phyloP scores from a whole-genome alignment of 2,329 filamentous ascomycete species.

The Sporothrix euskadiensis region DNA sequence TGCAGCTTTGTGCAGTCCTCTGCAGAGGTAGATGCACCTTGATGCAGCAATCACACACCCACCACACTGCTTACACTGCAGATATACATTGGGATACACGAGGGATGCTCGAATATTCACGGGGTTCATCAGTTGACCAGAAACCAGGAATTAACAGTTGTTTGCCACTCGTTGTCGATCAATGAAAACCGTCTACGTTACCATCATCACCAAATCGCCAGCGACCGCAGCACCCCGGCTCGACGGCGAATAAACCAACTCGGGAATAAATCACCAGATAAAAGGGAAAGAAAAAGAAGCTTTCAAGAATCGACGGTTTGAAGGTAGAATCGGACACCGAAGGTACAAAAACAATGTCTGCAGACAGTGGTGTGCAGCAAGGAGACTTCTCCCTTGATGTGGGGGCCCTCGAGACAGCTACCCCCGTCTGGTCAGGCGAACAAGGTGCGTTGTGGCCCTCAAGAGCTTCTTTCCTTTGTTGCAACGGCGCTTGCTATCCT shows the following conservation, averaged over 20 bases:
- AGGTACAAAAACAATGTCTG: neutral
- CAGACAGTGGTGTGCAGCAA: constrained; percentile 6
- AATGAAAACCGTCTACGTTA: neutral
- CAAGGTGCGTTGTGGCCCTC: constrained; percentile 20
- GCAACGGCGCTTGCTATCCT: constrained; percentile 31
- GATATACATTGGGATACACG: neutral
- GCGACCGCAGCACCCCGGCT: neutral
- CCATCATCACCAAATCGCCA: neutral
- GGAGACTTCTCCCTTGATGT: constrained; percentile 1
- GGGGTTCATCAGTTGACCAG: neutral
- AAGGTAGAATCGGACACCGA: neutral
- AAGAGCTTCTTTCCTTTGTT: constrained; percentile 15
- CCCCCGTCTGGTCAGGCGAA: constrained; percentile 19
- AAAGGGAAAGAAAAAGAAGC: neutral
- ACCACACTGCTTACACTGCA: neutral
- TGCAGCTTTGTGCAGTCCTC: constrained; percentile 8
- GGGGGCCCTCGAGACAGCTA: constrained; percentile 15
- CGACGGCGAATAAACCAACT: no score
- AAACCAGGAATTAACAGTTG: neutral
- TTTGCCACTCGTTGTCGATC: neutral
- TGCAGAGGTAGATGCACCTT: neutral
- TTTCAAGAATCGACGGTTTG: neutral
- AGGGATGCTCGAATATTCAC: neutral
- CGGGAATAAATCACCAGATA: neutral
- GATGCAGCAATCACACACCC: constrained; percentile 6